phyloP scores from a whole-genome alignment of 1,284 basidiomycete species.

The Fomitopsis palustris region DNA sequence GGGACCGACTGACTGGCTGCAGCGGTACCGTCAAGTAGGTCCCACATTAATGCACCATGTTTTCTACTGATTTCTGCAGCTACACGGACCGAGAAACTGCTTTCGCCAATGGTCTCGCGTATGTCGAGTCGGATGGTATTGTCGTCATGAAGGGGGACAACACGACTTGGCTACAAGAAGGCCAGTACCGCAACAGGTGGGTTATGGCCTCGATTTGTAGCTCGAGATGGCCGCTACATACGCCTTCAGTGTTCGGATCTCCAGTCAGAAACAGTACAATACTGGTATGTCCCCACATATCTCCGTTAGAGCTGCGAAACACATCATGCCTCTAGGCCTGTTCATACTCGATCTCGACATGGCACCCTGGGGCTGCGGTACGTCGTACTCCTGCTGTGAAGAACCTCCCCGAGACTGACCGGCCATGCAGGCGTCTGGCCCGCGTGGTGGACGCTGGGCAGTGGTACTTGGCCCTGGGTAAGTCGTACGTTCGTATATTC shows the following conservation, averaged over 20 bases:
- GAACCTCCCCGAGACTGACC: constrained; percentile 1
- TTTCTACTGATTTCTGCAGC: constrained; percentile 26
- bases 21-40: constrained; percentile 64
- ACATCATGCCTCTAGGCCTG: constrained; percentile 25
- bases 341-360: constrained; percentile 67
- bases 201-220: constrained; percentile 2
- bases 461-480: constrained; percentile 54
- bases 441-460: constrained; percentile 59
- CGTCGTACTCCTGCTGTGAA: constrained; percentile 17
- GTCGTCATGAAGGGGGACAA: constrained; percentile 76
- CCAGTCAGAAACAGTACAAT: constrained; percentile 52
- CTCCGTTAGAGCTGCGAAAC: not conserved
- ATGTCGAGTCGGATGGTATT: constrained; percentile 49
- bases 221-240: not conserved
- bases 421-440: constrained; percentile 54
- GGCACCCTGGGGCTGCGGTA: constrained; percentile 73
- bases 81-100: constrained; percentile 51
- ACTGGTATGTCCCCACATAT: constrained; percentile 35
- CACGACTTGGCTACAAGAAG: constrained; percentile 47
- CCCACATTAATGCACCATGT: not conserved
- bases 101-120: constrained; percentile 44
- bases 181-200: constrained; percentile 57
- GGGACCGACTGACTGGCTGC: constrained; percentile 14
- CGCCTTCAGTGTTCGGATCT: constrained; percentile 52
- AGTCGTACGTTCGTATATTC: constrained; percentile 14